Conservation (phyloP, 352 stramenopile species). For the Phytophthora hibernalis region DNA sequence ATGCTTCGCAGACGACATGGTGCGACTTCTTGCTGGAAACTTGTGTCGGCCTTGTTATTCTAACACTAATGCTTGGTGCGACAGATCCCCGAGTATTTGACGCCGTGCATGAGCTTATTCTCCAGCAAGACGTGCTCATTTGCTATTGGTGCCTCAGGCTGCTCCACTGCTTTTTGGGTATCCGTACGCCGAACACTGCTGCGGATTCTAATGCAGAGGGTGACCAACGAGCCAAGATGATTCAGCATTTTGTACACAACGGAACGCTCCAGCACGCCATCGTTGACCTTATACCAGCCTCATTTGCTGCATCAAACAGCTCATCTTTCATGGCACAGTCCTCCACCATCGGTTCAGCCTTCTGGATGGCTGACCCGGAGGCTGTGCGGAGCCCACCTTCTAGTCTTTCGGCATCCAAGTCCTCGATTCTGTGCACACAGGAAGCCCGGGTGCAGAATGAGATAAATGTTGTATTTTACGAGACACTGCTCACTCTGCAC, state of each 20-base stretch:
- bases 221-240: constrained; percentile 56
- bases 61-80: constrained; percentile 9
- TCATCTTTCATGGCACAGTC: constrained; percentile 26
- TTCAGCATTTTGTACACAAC: constrained; percentile 67
- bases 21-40: constrained; percentile 12
- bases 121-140: constrained; percentile 63
- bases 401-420: constrained; percentile 42
- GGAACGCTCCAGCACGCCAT: constrained; percentile 53
- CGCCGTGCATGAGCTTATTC: constrained; percentile 60
- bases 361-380: constrained; percentile 50
- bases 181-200: constrained; percentile 35
- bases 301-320: constrained; percentile 43
- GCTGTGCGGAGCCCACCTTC: constrained; percentile 30
- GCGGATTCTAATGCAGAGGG: constrained; percentile 33
- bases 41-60: not conserved
- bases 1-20: constrained; percentile 48
- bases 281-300: constrained; percentile 61
- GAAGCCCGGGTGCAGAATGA: constrained; percentile 72
- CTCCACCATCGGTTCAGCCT: constrained; percentile 35
- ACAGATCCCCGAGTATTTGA: constrained; percentile 60
- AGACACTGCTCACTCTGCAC: constrained; percentile 70
- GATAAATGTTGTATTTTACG: constrained; percentile 75
- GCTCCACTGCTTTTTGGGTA: constrained; percentile 67
- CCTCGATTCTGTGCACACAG: constrained; percentile 49
- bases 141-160: constrained; percentile 77